Evolutionary conservation across 768 basidiomycete genomes (phyloP).

Genomic region (Xerocomellus amylosporus): DNA sequence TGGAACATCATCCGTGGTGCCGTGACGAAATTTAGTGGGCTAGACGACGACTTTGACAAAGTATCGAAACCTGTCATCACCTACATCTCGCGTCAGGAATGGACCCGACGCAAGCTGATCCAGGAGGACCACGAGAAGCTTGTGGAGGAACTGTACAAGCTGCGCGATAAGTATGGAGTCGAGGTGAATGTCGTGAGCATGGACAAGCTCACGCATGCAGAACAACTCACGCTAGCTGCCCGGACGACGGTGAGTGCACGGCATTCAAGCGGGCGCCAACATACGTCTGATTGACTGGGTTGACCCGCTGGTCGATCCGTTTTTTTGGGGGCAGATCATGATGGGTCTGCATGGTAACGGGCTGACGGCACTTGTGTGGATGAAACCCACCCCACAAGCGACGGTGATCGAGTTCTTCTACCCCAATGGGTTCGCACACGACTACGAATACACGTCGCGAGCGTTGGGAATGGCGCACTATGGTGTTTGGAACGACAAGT

Average conservation of each 20-base stretch:
- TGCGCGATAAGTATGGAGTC: constrained; percentile 70
- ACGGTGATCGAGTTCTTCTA: constrained; percentile 94
- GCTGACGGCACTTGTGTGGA: constrained; percentile 85
- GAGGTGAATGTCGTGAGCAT: constrained; percentile 88
- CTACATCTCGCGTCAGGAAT: constrained; percentile 85
- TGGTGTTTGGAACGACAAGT: constrained; percentile 81
- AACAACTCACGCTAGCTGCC: constrained; percentile 79
- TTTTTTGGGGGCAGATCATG: constrained; percentile 64
- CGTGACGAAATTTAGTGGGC: constrained; percentile 68
- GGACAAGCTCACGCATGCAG: constrained; percentile 74
- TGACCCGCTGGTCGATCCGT: background rate
- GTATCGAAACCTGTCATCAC: constrained; percentile 80
- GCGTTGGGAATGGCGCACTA: constrained; percentile 82
- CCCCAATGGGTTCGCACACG: constrained; percentile 78
- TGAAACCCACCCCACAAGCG: constrained; percentile 77
- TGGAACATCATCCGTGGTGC: constrained; percentile 77
- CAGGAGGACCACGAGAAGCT: constrained; percentile 75
- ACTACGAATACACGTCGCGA: constrained; percentile 80
- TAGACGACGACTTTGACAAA: constrained; percentile 43
- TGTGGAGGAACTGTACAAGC: constrained; percentile 66
- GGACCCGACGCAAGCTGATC: constrained; percentile 82
- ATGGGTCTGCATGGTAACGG: constrained; percentile 95
- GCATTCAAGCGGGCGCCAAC: background rate
- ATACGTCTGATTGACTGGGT: background rate
- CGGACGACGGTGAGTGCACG: constrained; percentile 70